These are phyloP conservation scores for Sugiyamaella paludigena DNA, from an alignment of 1,139 yeast genomes.

Conservation along the genomic window DNA sequence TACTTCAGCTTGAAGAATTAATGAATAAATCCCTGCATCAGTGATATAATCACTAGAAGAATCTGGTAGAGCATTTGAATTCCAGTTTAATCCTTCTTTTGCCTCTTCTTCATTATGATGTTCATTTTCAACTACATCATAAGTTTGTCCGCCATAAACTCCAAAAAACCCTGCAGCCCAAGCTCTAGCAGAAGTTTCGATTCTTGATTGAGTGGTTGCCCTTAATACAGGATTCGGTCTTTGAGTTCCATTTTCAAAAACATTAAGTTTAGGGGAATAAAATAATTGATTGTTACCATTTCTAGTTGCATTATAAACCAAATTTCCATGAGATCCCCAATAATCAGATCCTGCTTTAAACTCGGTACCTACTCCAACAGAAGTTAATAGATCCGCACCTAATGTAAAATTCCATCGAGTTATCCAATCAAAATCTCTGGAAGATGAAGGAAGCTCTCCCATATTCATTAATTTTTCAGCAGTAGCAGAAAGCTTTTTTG, in stretches of 20 bases:
- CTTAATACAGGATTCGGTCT: slow-evolving; percentile 39
- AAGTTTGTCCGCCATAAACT: slow-evolving; percentile 37
- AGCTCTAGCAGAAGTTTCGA: slow-evolving; percentile 42
- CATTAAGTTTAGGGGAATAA: slow-evolving; percentile 32
- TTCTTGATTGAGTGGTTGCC: slow-evolving; percentile 43
- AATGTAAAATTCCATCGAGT: slow-evolving; percentile 38
- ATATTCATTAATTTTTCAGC: slow-evolving; percentile 34
- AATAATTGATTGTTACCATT: slow-evolving; percentile 24
- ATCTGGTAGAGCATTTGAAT: slow-evolving; percentile 10
- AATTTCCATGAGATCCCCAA: slow-evolving; percentile 44
- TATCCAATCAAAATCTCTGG: slow-evolving; percentile 33
- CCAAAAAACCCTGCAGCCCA: slow-evolving; percentile 49
- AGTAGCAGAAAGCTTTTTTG: slow-evolving; percentile 28
- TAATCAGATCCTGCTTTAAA: slow-evolving; percentile 40
- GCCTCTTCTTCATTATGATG: slow-evolving; percentile 5
- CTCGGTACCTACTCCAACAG: slow-evolving; percentile 42
- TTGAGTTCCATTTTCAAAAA: slow-evolving; percentile 34
- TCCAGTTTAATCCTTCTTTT: not conserved
- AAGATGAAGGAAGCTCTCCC: slow-evolving; percentile 30
- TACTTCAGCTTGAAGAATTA: slow-evolving; percentile 39
- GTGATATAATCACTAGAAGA: slow-evolving; percentile 4
- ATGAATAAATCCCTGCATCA: slow-evolving; percentile 28
- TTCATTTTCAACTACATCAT: slow-evolving; percentile 27
- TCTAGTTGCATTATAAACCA: slow-evolving; percentile 35
- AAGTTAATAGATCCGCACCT: slow-evolving; percentile 38